phyloP scores from a whole-genome alignment of 257 asterid genomes.

The Jasminum sambac region DNA sequence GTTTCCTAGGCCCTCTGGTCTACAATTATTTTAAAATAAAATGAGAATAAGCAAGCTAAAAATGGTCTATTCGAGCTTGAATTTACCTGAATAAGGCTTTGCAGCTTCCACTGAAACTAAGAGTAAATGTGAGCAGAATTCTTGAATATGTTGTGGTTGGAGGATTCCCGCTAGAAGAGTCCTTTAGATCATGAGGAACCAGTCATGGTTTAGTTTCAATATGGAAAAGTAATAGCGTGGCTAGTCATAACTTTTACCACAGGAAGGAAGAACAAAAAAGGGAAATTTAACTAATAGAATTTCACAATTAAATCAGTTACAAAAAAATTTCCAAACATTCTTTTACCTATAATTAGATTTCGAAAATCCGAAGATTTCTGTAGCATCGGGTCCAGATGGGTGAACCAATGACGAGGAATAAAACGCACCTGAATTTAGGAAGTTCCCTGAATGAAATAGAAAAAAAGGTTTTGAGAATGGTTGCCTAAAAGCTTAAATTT shows the following conservation, averaged over 20 bases:
- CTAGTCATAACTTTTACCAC: not conserved
- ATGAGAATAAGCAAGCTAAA: constrained; percentile 7
- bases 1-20: not conserved
- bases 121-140: constrained; percentile 56
- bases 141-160: constrained; percentile 46
- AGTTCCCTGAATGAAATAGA: constrained; percentile 41
- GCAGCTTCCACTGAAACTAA: constrained; percentile 59
- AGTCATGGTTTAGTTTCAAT: constrained; percentile 3
- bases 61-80: not conserved
- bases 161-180: constrained; percentile 56
- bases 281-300: not conserved
- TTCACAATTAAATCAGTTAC: constrained; percentile 16
- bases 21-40: not conserved
- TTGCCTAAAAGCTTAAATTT: not conserved
- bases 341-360: constrained; percentile 49
- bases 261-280: not conserved
- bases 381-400: constrained; percentile 32
- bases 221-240: not conserved
- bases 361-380: constrained; percentile 27
- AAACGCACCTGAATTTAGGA: constrained; percentile 31
- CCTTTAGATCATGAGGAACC: constrained; percentile 31
- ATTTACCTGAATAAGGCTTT: constrained; percentile 43
- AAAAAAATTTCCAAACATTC: not conserved
- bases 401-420: constrained; percentile 31
- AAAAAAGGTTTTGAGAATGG: constrained; percentile 10